Conservation (phyloP, 179 eudicot genomes). For the Kewa caespitosa region DNA sequence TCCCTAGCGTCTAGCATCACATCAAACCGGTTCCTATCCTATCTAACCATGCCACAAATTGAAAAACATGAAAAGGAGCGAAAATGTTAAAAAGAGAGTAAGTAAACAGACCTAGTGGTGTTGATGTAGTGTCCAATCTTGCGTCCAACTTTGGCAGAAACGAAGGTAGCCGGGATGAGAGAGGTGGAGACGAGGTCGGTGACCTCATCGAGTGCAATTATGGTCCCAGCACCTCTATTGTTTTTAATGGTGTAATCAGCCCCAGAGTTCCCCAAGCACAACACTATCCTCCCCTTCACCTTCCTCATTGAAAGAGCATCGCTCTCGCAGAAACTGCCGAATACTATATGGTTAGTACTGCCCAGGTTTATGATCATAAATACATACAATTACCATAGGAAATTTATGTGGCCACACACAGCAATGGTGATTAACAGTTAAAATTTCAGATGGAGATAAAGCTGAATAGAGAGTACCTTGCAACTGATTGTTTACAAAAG, state of each 20-base stretch:
- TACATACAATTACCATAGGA: too few species aligned
- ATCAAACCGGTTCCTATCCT: too few species aligned
- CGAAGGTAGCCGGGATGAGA: slow-evolving; percentile 41
- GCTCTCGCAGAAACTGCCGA: slow-evolving; percentile 52
- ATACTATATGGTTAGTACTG: background rate
- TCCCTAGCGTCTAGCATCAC: too few species aligned
- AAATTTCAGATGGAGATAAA: too few species aligned
- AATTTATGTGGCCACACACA: too few species aligned
- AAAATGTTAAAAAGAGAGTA: background rate
- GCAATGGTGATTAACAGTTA: too few species aligned
- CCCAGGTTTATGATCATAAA: too few species aligned
- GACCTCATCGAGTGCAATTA: slow-evolving; percentile 36
- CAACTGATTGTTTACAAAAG: too few species aligned
- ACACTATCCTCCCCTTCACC: slow-evolving; percentile 64
- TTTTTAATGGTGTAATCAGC: slow-evolving; percentile 38
- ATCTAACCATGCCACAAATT: too few species aligned
- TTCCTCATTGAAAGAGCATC: slow-evolving; percentile 36
- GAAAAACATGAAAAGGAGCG: background rate
- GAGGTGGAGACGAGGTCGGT: slow-evolving; percentile 33
- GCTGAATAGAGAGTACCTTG: too few species aligned
- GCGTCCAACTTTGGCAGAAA: slow-evolving; percentile 29
- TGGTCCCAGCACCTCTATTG: slow-evolving; percentile 47
- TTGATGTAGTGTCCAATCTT: slow-evolving; percentile 56
- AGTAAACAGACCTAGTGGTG: slow-evolving; percentile 51
- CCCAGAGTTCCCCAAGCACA: slow-evolving; percentile 40